Conservation (phyloP, 768 basidiomycete species). For the Leucocoprinus birnbaumii region DNA sequence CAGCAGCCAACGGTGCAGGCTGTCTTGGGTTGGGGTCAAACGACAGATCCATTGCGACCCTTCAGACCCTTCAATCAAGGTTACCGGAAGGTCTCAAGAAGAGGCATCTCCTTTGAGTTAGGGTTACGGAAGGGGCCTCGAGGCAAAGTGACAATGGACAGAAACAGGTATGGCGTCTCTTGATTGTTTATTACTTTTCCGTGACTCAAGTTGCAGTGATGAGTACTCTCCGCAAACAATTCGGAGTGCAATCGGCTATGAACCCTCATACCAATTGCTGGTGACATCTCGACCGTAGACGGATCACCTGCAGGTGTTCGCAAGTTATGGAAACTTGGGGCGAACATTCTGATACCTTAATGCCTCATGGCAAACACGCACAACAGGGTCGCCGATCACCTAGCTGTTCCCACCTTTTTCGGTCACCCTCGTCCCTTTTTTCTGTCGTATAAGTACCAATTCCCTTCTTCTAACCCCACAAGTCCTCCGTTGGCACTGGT, state of each 20-base stretch:
- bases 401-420: conserved; percentile 19
- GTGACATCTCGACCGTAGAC: conserved; percentile 18
- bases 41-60: conserved; percentile 4
- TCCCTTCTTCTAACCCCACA: conserved; percentile 33
- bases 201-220: background rate
- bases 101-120: conserved; percentile 1
- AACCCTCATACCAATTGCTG: conserved; percentile 6
- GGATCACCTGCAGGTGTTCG: conserved; percentile 38
- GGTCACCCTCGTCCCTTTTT: conserved; percentile 11
- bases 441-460: conserved; percentile 10
- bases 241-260: background rate
- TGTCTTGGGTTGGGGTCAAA: background rate
- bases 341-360: conserved; percentile 32
- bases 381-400: conserved; percentile 44
- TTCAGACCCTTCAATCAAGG: conserved; percentile 9
- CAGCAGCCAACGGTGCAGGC: background rate
- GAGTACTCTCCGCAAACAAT: background rate
- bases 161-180: background rate
- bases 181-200: background rate
- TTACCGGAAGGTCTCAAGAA: conserved; percentile 9
- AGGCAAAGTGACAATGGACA: conserved; percentile 7
- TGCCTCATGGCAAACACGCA: conserved; percentile 84
- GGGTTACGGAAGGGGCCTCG: conserved; percentile 9
- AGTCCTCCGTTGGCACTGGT: conserved; percentile 43
- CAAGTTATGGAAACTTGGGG: conserved; percentile 28